Evolutionary conservation across 2,329 filamentous ascomycete genomes (phyloP), one percentile per base, ranked within the genome.

Genomic region (Hymenoscyphus linearis): DNA sequence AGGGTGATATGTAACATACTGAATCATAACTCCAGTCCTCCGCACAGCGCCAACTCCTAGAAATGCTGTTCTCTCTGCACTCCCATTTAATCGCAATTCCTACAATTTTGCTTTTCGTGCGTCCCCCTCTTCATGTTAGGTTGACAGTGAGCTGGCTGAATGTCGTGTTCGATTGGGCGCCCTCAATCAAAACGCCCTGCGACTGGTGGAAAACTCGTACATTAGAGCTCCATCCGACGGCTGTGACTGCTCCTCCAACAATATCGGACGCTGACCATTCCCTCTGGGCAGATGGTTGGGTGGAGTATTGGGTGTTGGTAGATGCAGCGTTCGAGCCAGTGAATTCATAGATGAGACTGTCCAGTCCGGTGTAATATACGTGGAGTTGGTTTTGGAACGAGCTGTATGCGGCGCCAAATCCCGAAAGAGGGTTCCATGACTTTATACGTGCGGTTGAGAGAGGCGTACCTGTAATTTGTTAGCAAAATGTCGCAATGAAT

Each of bases 311-410:
- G 1, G 62, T 64, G 5, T 61, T 63, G 2, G 52, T 61, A 0
- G 58, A 59, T n/a, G 65, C 64, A 12, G 60, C 60, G 9, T 60
- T 59, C 4, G 53, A 60, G 10, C 66, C 66, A 9, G 68, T 53
- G 44, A 67, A 64, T 57, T 69, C 65, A 34, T 69, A 69, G 37
- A 67, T 61, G 3, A 64, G 57, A 22, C 35, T 26, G 44, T 69
- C 67, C 6, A 64, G 55, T 2, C 67, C 67, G 2, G 66, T 68
- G 40, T 66, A 69, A 60, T 65, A 69, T 22, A 69, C 61, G 47
- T 66, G 67, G 0, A 68, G 54, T 57, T 67, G 62, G 31, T 69
- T 64, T 53, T 58, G 59, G 3, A 12, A 22, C 1, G 50, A 34
- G 2, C 57, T 61, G 55, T 68, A 67, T 7, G 64, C 60, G 7